Conservation (phyloP, 768 basidiomycete genomes). For the Terana coerulea region DNA sequence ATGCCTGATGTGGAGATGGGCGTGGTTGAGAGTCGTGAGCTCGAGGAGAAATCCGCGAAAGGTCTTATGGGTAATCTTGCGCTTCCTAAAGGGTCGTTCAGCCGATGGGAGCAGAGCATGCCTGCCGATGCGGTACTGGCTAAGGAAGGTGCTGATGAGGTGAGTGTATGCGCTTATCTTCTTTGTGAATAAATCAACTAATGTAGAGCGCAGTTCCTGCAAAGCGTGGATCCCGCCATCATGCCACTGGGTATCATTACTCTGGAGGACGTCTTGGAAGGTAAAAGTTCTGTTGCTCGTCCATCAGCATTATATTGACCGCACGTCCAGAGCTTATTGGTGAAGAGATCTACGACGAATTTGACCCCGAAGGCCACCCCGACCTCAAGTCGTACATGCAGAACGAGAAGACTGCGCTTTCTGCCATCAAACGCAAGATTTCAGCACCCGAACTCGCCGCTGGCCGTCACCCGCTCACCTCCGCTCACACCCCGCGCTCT, state of each 20-base stretch:
- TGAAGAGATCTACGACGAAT: conserved; percentile 91
- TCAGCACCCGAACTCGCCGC: conserved; percentile 20
- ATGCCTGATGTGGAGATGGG: conserved; percentile 30
- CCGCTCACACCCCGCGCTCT: neutral
- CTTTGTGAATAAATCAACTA: neutral
- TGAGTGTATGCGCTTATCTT: conserved; percentile 29
- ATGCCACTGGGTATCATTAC: conserved; percentile 92
- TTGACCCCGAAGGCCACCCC: conserved; percentile 64
- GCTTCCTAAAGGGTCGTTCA: conserved; percentile 25
- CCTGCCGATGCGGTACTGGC: conserved; percentile 84
- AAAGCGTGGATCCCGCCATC: conserved; percentile 74
- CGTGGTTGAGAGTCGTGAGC: conserved; percentile 5
- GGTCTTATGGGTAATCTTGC: conserved; percentile 17
- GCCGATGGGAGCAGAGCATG: conserved; percentile 68
- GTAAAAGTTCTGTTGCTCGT: conserved; percentile 32
- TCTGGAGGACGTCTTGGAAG: conserved; percentile 89
- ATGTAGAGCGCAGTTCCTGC: conserved; percentile 54
- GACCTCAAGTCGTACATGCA: conserved; percentile 21
- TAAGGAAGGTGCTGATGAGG: conserved; percentile 72
- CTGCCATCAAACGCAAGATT: conserved; percentile 13
- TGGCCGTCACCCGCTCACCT: neutral
- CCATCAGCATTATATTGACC: neutral
- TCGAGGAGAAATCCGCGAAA: conserved; percentile 22
- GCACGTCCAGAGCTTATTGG: conserved; percentile 71
- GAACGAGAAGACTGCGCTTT: conserved; percentile 13